Base-by-base conservation (phyloP, 1,284 basidiomycete species). In the Moniliella sp. region DNA sequence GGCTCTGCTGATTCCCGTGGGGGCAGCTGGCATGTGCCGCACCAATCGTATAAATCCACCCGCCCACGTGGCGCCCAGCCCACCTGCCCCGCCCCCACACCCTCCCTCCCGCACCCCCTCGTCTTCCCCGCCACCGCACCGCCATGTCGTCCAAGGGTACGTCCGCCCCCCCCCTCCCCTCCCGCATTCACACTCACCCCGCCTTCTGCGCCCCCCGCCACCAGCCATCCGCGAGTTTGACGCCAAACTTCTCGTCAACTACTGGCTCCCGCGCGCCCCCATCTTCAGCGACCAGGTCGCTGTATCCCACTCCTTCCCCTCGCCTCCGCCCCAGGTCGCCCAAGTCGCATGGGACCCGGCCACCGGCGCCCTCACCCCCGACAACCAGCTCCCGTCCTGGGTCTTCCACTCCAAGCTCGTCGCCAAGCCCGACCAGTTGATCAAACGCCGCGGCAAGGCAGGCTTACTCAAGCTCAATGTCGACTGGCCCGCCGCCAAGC, bases 381-480 rank as follows among this genome's bases (percentile, higher is more conserved):
- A 77, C 44, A 68, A 65, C 32, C 68, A 73, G 53, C 69, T 83
- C 39, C 78, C 78, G 28, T 63, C 69, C 43, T 82, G 86, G 86
- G 79, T 94, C 16, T 42, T 45, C 34, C 48, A 27, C 11, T 44
- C 45, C 37, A 59, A 59, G 48, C 48, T 61, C 32, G 58, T 61
- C 25, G 58, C 55, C 31, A 61, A 61, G 46, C 58, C 58, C 35
- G 91, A 97, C 67, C 86, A 94, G 67, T 76, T 97, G 63, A 94
- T 97, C 73, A 97, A 97, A 70, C 79, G 88, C 54, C 78, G 91
- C 50, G 91, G 91, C 53, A 97, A 97, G 73, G 83, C 84, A 18
- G 88, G 88, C 47, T 72, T 97, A 15, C 73, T 97, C 44, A 50
- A 57, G 54, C 71, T 97, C 48, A 94, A 94, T 74, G 86, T 86